Evolutionary conservation across 2,329 filamentous ascomycete species (phyloP).

Genomic region (Alternaria arborescens): DNA sequence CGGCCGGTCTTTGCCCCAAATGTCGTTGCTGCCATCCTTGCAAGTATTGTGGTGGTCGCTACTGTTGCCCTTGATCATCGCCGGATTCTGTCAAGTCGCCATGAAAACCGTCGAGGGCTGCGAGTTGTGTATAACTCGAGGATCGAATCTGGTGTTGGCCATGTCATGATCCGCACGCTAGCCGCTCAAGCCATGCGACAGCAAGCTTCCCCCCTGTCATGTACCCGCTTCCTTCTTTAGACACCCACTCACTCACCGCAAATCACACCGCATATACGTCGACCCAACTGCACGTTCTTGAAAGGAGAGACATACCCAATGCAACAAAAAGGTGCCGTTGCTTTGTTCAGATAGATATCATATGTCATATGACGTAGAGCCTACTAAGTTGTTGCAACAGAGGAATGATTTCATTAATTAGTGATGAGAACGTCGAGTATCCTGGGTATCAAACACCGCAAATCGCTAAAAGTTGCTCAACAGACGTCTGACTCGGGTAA

Average conservation of each 20-base stretch:
- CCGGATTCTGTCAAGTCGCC: constrained; percentile 17
- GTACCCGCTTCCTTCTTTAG: not conserved
- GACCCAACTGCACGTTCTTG: not conserved
- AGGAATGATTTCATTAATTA: not conserved
- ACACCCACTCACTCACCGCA: not conserved
- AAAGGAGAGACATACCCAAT: not conserved
- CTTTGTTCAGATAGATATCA: not conserved
- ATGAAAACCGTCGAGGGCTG: constrained; percentile 21
- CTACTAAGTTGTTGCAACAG: not conserved
- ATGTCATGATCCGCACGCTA: constrained; percentile 21
- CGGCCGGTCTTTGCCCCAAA: constrained; percentile 47
- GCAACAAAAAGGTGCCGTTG: not conserved
- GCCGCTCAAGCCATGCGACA: constrained; percentile 11
- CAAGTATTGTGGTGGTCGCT: constrained; percentile 20
- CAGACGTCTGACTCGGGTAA: constrained; percentile 11
- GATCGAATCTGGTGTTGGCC: constrained; percentile 8
- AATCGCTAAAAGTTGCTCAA: not conserved
- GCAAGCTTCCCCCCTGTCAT: constrained; percentile 1
- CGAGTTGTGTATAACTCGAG: constrained; percentile 11
- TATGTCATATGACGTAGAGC: not conserved
- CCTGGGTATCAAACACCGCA: constrained; percentile 9
- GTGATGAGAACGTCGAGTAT: not conserved
- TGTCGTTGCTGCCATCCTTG: constrained; percentile 29
- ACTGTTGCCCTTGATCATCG: constrained; percentile 29
- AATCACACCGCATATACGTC: not conserved